Evolutionary conservation across 306 rosid species (phyloP).

Genomic region (Fragaria iinumae): DNA sequence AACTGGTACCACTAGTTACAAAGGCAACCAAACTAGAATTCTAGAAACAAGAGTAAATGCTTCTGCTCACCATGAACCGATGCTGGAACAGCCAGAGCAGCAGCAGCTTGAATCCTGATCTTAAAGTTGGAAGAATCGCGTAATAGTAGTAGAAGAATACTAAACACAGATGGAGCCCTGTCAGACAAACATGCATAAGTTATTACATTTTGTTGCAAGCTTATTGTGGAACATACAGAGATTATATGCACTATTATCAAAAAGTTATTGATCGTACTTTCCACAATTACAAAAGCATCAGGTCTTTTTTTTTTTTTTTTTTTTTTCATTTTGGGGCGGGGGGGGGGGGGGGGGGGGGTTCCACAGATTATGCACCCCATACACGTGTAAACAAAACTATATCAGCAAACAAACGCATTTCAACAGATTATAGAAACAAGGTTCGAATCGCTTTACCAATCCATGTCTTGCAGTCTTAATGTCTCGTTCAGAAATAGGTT

Average conservation of each 20-base stretch:
- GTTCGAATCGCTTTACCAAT: slow-evolving; percentile 51
- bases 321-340: not conserved
- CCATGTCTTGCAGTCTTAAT: slow-evolving; percentile 74
- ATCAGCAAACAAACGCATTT: slow-evolving; percentile 6
- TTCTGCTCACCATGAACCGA: slow-evolving; percentile 56
- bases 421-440: slow-evolving; percentile 3
- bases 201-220: not conserved
- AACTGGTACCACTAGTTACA: not conserved
- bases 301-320: not conserved
- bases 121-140: slow-evolving; percentile 85
- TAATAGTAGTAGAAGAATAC: slow-evolving; percentile 75
- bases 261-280: not conserved
- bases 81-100: slow-evolving; percentile 84
- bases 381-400: slow-evolving; percentile 3
- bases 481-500: slow-evolving; percentile 88
- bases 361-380: not conserved
- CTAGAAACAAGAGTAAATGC: slow-evolving; percentile 14
- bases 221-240: not conserved
- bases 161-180: slow-evolving; percentile 82
- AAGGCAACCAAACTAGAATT: not conserved
- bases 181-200: slow-evolving; percentile 12
- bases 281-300: not conserved
- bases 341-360: not conserved
- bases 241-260: not conserved
- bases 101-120: slow-evolving; percentile 97